A percentile compares a stretch with the other conserved stretches of the same genome.
Conservation (phyloP, 441 rosid genomes). For the Pelargonium australe region DNA sequence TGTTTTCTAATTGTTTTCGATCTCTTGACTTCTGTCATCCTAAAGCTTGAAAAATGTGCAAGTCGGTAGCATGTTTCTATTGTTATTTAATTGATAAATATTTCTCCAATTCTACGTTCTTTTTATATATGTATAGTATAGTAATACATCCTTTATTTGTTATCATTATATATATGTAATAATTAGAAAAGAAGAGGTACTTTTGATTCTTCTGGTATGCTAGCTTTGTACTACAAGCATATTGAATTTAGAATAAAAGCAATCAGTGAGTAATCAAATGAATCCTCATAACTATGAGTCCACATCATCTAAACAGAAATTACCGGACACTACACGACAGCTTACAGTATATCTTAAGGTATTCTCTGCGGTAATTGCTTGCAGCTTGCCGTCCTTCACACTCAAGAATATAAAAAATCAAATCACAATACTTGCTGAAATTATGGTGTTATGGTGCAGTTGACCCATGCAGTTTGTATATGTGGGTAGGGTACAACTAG, state of each 20-base stretch:
- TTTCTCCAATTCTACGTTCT: background rate
- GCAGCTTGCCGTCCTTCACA: background rate
- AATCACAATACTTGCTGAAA: background rate
- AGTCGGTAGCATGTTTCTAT: background rate
- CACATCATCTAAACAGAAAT: no score
- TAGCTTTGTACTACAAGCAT: background rate
- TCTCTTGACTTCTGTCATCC: no score
- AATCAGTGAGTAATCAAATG: background rate
- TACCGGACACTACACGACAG: background rate
- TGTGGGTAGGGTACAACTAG: background rate
- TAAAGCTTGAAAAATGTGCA: background rate
- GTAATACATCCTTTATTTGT: background rate
- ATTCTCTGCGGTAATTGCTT: background rate
- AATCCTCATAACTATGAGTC: no score
- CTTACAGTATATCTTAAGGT: background rate
- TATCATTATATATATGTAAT: no score
- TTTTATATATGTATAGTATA: no score
- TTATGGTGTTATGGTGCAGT: background rate
- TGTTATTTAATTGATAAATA: background rate
- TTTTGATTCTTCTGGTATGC: background rate
- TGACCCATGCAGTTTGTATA: background rate
- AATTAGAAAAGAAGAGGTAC: background rate
- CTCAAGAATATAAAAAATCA: background rate
- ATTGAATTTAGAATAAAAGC: background rate
- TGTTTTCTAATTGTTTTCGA: no score